phyloP scores from a whole-genome alignment of 1,139 yeast genomes.

The Kluyveromyces sp. region DNA sequence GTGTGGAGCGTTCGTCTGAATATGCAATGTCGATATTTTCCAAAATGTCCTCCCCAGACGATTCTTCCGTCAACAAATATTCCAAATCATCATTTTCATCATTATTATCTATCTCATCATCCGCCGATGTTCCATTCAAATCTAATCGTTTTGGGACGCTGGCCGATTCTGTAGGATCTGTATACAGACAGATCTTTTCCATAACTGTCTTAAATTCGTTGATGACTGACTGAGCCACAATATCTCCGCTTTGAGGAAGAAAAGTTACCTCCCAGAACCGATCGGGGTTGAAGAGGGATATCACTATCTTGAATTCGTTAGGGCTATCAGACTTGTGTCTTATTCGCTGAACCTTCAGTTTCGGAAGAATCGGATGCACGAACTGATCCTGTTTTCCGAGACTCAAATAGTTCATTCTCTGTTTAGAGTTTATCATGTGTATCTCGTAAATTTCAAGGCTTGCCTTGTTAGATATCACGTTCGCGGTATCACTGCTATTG shows the following conservation, averaged over 20 bases:
- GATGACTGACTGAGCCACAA: conserved; percentile 4
- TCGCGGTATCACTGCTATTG: conserved; percentile 4
- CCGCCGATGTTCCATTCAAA: background rate
- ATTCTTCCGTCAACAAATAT: conserved; percentile 15
- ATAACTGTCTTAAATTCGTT: conserved; percentile 22
- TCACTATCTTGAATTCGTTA: conserved; percentile 12
- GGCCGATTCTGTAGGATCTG: background rate
- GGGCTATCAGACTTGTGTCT: background rate
- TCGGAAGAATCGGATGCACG: conserved; percentile 31
- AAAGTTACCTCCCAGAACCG: conserved; percentile 30
- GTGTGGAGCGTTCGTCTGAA: background rate
- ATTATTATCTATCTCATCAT: conserved; percentile 7
- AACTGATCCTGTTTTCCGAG: conserved; percentile 29
- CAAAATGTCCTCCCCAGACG: background rate
- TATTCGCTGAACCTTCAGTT: conserved; percentile 21
- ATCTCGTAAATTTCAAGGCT: conserved; percentile 27
- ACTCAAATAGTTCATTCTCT: conserved; percentile 28
- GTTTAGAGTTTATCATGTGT: conserved; percentile 8
- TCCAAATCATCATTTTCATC: conserved; percentile 22
- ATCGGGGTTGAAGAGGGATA: conserved; percentile 27
- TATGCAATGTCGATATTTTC: background rate
- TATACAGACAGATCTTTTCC: conserved; percentile 18
- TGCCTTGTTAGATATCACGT: conserved; percentile 4
- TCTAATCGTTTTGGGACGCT: background rate
- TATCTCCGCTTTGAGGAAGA: conserved; percentile 8